A percentile compares a stretch with the other conserved stretches of the same genome.
phyloP scores from a whole-genome alignment of 1,284 basidiomycete genomes.

The Trametes polyzona region DNA sequence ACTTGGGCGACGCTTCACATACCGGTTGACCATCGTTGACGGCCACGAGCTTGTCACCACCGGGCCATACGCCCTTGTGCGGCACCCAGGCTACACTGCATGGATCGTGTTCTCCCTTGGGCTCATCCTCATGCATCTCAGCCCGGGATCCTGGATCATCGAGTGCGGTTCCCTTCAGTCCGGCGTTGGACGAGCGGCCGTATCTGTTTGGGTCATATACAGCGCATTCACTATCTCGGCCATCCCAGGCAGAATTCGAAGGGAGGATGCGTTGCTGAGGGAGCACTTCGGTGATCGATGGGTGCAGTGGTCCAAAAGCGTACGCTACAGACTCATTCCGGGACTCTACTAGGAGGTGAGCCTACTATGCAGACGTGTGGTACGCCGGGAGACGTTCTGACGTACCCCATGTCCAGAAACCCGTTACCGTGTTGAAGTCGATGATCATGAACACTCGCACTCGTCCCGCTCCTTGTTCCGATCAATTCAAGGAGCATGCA shows the following conservation, averaged over 20 bases:
- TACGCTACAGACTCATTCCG: constrained; percentile 4
- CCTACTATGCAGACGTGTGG: background rate
- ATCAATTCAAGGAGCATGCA: too few relatives aligned
- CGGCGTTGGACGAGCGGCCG: constrained; percentile 11
- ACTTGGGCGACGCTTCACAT: constrained; percentile 31
- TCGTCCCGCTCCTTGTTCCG: too few relatives aligned
- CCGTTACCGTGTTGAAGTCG: too few relatives aligned
- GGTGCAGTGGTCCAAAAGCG: background rate
- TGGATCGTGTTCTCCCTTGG: constrained; percentile 21
- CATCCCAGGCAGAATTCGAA: constrained; percentile 11
- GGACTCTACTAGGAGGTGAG: constrained; percentile 3
- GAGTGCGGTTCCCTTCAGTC: constrained; percentile 21
- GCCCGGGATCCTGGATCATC: constrained; percentile 22
- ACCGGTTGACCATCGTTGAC: constrained; percentile 27
- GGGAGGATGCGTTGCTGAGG: constrained; percentile 15
- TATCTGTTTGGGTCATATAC: constrained; percentile 17
- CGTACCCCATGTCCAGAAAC: background rate
- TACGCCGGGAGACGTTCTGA: too few relatives aligned
- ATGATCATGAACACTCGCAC: too few relatives aligned
- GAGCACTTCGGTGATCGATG: background rate
- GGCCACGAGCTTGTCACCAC: constrained; percentile 27
- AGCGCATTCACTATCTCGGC: constrained; percentile 17
- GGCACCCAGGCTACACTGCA: constrained; percentile 30
- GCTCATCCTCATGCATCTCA: constrained; percentile 13
- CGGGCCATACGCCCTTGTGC: constrained; percentile 32